Evolutionary conservation across 805 yeast genomes (phyloP), one percentile per base, ranked within the genome.

Genomic region (Saccharomycopsis javanensis): DNA sequence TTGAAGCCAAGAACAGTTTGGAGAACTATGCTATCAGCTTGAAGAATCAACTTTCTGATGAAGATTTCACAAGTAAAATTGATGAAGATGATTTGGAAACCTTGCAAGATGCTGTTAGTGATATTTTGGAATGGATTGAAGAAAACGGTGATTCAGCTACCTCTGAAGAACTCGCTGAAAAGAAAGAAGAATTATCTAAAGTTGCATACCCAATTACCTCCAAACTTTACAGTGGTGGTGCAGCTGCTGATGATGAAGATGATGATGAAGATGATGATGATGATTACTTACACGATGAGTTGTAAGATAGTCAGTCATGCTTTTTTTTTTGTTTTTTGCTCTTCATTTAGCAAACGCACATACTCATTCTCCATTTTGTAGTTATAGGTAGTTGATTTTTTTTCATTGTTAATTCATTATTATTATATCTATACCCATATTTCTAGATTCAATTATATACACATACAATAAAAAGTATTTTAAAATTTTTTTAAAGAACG

Each of bases 21-120:
- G 97, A 91, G 76, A 87, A 89, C 73, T 90, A 88, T 70, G 92
- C 95, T 61, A 88, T 85, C 71, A 79, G 83, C 37, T 78, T 91
- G 70, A 86, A 54, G 53, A 57, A 53, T 53, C 59, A 61, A 51
- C 42, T 55, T 38, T 54, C 38, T 20, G 65, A 59, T 27, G 60
- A 58, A 51, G 63, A 56, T 42, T 57, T 52, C 33, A 95, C 90
- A 56, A 79, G 84, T 63, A 86, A 88, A 76, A 75, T 94, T 66
- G 88, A 81, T 57, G 96, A 85, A 67, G 96, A 89, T 59, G 98
- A 92, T 73, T 87, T 86, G 77, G 96, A 89, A 76, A 79, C 92
- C 64, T 76, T 92, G 66, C 74, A 79, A 64, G 97, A 91, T 67
- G 96, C 97, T 57, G 75, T 89, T 66, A 82, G 83, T 70, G 99